A percentile compares a stretch with the other conserved stretches of the same genome.
Evolutionary conservation across 139 green algal species (phyloP).

Genomic region (Chlorella sorokiniana): DNA sequence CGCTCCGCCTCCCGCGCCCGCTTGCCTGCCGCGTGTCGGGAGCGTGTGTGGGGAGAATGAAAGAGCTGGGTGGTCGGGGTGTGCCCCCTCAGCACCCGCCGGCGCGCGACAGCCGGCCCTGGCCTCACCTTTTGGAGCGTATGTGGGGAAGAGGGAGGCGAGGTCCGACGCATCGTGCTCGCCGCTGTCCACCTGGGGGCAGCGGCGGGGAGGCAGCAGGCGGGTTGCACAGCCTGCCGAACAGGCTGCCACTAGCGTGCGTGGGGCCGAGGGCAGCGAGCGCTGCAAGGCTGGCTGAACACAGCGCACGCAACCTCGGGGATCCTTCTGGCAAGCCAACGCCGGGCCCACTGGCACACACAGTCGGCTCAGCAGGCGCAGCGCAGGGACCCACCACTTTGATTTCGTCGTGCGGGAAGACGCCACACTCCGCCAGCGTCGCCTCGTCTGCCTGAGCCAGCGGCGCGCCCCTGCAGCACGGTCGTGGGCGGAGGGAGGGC

Average conservation of each 20-base stretch:
- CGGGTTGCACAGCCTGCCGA: no score
- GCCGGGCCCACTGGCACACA: no score
- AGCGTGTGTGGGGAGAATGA: background rate
- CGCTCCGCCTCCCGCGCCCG: constrained; percentile 24
- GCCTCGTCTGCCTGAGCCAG: background rate
- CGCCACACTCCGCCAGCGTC: constrained; percentile 44
- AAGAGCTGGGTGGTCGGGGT: no score
- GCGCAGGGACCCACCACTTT: constrained; percentile 44
- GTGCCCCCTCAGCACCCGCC: no score
- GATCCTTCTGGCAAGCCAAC: no score
- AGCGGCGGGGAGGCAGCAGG: background rate
- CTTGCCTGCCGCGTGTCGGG: background rate
- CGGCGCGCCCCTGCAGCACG: constrained; percentile 31
- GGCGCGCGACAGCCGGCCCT: no score
- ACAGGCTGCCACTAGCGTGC: no score
- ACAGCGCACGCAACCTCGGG: no score
- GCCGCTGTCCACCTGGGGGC: constrained; percentile 36
- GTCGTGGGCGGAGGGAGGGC: background rate
- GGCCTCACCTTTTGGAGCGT: background rate
- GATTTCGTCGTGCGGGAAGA: constrained; percentile 61
- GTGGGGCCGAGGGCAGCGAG: no score
- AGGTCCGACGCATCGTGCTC: constrained; percentile 11
- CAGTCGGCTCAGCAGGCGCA: no score
- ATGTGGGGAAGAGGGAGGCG: background rate
- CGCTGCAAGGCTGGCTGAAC: no score